These are phyloP conservation scores for Tritrichomonas foetus DNA, from an alignment of 208 protist genomes.

Conservation along the genomic window DNA sequence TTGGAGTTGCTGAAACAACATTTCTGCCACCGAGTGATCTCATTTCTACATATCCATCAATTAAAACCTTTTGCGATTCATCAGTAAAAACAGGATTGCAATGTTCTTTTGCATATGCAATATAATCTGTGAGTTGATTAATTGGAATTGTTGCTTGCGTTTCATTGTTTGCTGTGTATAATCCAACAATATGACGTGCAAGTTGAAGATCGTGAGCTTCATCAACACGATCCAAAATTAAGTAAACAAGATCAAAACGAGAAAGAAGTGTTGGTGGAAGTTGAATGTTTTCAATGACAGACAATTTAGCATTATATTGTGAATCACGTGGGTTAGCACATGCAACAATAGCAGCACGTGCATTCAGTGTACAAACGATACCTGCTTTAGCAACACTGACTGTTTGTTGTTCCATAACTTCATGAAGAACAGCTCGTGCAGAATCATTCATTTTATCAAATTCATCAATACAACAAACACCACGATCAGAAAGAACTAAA, in stretches of 20 bases:
- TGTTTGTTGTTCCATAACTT: conserved; percentile 99
- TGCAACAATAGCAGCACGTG: conserved; percentile 92
- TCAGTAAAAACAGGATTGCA: conserved; percentile 60
- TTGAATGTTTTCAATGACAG: conserved; percentile 94
- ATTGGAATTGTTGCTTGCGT: not conserved
- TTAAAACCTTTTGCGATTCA: conserved; percentile 65
- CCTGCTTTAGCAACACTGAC: conserved; percentile 99
- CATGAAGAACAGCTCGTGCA: conserved; percentile 93
- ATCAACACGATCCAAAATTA: conserved; percentile 88
- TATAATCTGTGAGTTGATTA: conserved; percentile 59
- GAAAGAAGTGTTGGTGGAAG: conserved; percentile 96
- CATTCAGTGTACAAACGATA: conserved; percentile 85
- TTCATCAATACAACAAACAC: conserved; percentile 99
- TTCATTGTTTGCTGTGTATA: conserved; percentile 68
- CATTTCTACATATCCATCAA: conserved; percentile 73
- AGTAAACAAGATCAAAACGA: conserved; percentile 93
- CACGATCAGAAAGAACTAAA: conserved; percentile 89
- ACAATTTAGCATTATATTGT: conserved; percentile 85
- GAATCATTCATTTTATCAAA: conserved; percentile 99
- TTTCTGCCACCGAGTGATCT: conserved; percentile 57
- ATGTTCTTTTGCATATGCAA: conserved; percentile 68
- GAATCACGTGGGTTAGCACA: conserved; percentile 96
- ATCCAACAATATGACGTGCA: conserved; percentile 83
- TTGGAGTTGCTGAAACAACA: conserved; percentile 89
- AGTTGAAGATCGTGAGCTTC: conserved; percentile 76